Conservation (phyloP, 1,139 yeast genomes). For the Dujonia santamariae region DNA sequence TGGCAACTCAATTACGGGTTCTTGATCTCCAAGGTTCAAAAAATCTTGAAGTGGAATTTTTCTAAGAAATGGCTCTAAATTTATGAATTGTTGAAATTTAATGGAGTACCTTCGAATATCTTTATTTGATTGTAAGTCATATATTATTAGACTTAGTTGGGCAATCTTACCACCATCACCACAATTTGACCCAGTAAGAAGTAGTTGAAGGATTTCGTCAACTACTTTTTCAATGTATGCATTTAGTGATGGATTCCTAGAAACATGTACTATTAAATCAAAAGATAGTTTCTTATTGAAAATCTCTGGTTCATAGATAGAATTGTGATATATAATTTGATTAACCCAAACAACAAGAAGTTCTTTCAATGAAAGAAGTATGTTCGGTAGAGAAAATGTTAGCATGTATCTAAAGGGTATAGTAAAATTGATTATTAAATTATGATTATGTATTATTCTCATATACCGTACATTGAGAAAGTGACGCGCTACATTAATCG, state of each 20-base stretch:
- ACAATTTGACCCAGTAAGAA: conserved; percentile 11
- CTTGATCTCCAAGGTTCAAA: not conserved
- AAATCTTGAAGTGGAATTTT: not conserved
- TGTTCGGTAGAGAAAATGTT: conserved; percentile 27
- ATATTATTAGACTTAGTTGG: conserved; percentile 23
- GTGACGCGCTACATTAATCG: too few species aligned
- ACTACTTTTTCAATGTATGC: conserved; percentile 32
- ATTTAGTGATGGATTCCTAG: conserved; percentile 43
- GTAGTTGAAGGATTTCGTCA: conserved; percentile 18
- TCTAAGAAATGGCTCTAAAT: conserved; percentile 1
- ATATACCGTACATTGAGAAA: too few species aligned
- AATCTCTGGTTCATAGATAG: conserved; percentile 40
- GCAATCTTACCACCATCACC: conserved; percentile 16
- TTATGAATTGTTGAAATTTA: conserved; percentile 23
- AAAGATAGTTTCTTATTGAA: conserved; percentile 37
- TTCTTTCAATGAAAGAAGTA: conserved; percentile 35
- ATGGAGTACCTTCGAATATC: conserved; percentile 24
- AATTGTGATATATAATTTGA: conserved; percentile 44
- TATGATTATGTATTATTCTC: not conserved
- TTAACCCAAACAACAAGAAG: conserved; percentile 40
- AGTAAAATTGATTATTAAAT: too few species aligned
- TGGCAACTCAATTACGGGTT: conserved; percentile 18
- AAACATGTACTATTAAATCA: conserved; percentile 34
- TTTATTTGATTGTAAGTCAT: conserved; percentile 17
- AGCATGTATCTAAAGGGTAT: too few species aligned